A percentile compares a stretch with the other conserved stretches of the same genome.
Conservation (phyloP, 108 stramenopile genomes). For the Nannochloropsis salina region DNA sequence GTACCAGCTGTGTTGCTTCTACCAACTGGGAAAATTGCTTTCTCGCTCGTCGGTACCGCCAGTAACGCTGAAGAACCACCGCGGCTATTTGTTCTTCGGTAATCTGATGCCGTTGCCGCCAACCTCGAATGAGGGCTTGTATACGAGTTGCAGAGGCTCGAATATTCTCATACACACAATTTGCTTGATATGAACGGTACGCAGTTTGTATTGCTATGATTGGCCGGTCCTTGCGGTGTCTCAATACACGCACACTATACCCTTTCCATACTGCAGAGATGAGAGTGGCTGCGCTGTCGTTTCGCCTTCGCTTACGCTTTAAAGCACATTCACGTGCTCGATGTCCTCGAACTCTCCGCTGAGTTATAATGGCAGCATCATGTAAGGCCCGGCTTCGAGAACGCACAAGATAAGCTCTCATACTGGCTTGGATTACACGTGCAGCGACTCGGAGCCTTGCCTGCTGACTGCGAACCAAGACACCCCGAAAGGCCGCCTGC, state of each 20-base stretch:
- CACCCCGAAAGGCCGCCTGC: not conserved
- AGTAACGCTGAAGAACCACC: not conserved
- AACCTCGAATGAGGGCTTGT: not conserved
- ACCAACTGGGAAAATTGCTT: not conserved
- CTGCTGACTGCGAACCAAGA: slow-evolving; percentile 9
- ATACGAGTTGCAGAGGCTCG: too few species aligned
- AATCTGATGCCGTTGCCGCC: not conserved
- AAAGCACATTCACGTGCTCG: not conserved
- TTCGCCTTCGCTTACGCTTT: not conserved
- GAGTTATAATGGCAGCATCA: not conserved
- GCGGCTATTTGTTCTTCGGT: not conserved
- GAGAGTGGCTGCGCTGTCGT: not conserved
- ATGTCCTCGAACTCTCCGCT: not conserved
- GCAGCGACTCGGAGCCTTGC: not conserved
- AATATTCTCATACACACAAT: not conserved
- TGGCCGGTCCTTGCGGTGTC: not conserved
- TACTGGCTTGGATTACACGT: not conserved
- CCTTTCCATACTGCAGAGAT: not conserved
- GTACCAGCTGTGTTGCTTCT: not conserved
- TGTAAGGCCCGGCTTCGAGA: not conserved
- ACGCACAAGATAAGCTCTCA: not conserved
- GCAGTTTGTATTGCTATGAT: not conserved
- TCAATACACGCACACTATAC: not conserved
- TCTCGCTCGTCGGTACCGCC: not conserved
- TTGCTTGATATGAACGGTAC: not conserved